Evolutionary conservation across 176 grass and related monocot genomes (phyloP), one percentile per base, ranked within the genome.

Genomic region (Oryza glumipatula): DNA sequence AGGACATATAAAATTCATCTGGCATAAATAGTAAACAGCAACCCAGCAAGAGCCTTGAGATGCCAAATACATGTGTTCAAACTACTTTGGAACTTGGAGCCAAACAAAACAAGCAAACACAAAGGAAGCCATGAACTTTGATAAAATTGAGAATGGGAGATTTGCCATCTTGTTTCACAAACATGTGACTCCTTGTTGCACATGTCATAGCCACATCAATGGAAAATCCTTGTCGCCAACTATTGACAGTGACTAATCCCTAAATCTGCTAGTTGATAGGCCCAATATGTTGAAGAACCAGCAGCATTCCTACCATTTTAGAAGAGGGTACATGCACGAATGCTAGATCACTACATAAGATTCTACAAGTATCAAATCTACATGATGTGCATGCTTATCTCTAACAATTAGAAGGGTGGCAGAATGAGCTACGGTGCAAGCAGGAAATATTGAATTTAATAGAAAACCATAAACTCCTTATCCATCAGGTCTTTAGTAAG

Each of bases 51-150:
- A 63, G 58, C 8, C 19, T 49, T 66, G 63, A 11, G 48, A 68
- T 26, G 23, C 61, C 76, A 38, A 56, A 47, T 64, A 70, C 26
- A 65, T 9, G n/a, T 80, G 65, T 69, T 65, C 33, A 79, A 76
- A 84, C 35, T 48, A 84, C n/a, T 84, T 70, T 70, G 44, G 65
- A 19, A 39, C 24, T 52, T 89, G 9, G 68, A 67, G 6, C 19
- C 54, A 72, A 46, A 43, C 12, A 84, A 88, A 65, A 85, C 2
- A 81, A 80, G 68, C 54, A 76, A 49, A 54, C 65, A 86, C 14
- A 26, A 35, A 61, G 19, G 38, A 66, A 76, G 56, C 39, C 22
- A 43, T 43, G 24, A 61, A 26, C 47, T 63, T 47, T 15, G 35
- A 65, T 38, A 67, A 77, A 72, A 21, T 23, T 63, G n/a, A n/a